Conservation (phyloP, 2,329 filamentous ascomycete genomes). For the Uncinocarpus reesii region DNA sequence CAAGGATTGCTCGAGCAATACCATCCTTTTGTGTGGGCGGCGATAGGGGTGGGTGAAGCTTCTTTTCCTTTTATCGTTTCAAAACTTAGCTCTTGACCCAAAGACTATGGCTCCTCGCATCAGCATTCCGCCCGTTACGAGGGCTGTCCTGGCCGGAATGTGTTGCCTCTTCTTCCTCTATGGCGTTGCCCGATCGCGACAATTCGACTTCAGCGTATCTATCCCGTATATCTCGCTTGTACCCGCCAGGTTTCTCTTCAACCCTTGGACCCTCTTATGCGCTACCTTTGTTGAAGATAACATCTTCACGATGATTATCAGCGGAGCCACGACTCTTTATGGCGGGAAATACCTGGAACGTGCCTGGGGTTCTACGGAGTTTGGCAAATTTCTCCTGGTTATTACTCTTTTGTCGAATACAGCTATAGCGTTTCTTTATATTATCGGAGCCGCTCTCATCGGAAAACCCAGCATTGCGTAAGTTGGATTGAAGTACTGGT, state of each 20-base stretch:
- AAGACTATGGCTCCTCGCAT: slow-evolving; percentile 67
- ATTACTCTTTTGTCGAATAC: slow-evolving; percentile 71
- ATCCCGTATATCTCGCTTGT: slow-evolving; percentile 82
- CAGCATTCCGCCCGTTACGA: slow-evolving; percentile 86
- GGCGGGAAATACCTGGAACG: slow-evolving; percentile 91
- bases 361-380: slow-evolving; percentile 85
- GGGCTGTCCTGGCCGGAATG: slow-evolving; percentile 64
- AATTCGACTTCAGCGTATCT: slow-evolving; percentile 49
- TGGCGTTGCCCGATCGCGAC: slow-evolving; percentile 54
- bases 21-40: slow-evolving; percentile 2
- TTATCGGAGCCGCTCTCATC: slow-evolving; percentile 60
- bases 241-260: slow-evolving; percentile 70
- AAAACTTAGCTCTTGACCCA: slow-evolving; percentile 1
- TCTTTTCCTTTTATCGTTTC: no score
- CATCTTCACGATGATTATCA: slow-evolving; percentile 71
- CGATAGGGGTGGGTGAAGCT: slow-evolving; percentile 1
- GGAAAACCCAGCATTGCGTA: slow-evolving; percentile 32
- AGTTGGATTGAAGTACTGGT: slow-evolving; percentile 13
- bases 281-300: slow-evolving; percentile 88
- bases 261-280: slow-evolving; percentile 85
- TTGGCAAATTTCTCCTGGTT: slow-evolving; percentile 78
- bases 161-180: slow-evolving; percentile 65
- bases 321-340: slow-evolving; percentile 71
- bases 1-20: no score
- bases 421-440: slow-evolving; percentile 60